Base-by-base conservation (phyloP, 148 eudicot genomes). In the Rhododendron simsii region DNA sequence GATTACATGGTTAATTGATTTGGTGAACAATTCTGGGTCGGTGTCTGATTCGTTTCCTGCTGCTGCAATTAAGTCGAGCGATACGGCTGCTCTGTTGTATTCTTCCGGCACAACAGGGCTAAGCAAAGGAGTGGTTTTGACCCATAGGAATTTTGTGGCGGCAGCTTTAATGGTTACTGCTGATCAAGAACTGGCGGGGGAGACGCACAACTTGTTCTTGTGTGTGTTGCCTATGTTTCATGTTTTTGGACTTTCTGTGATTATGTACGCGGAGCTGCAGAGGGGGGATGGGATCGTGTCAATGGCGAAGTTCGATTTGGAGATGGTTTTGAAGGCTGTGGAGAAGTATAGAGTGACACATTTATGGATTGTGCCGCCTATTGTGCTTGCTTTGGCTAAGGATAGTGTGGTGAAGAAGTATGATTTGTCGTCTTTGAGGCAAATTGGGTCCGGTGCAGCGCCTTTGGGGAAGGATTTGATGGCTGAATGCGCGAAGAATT, bases 221-320 rank as follows among this genome's bases (percentile, higher is more conserved):
- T 91, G 94, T 88, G 87, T 94, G 30, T 41, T 94, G 85, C 98
- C 98, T 0, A 92, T 96, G 98, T 96, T 92, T 90, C 98, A 95
- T 87, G 94, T 93, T 73, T 94, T 94, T 87, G 98, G 98, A 0
- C 84, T 94, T 6, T 76, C 90, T 11, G 92, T 93, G 37, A 87
- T 96, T 26, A 35, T 91, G 92, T 92, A 82, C 81, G 48, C 91
- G 0, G 92, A 92, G 88, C 85, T 96, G 89, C 98, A 93, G 85
- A 90, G 88, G 30, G 98, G 98, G 4, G 90, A 84, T 81, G 75
- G 92, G 1, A 86, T 94, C n/a, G 94, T 93, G 6, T 85, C 92
- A 1, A 87, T 96, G 94, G 83, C 65, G 3, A 93, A 86, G 80
- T 94, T 94, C 26, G 98, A 93, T 81, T 84, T 94, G 55, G 95